phyloP scores from a whole-genome alignment of 1,284 basidiomycete species.

The Cryptococcus sp. region DNA sequence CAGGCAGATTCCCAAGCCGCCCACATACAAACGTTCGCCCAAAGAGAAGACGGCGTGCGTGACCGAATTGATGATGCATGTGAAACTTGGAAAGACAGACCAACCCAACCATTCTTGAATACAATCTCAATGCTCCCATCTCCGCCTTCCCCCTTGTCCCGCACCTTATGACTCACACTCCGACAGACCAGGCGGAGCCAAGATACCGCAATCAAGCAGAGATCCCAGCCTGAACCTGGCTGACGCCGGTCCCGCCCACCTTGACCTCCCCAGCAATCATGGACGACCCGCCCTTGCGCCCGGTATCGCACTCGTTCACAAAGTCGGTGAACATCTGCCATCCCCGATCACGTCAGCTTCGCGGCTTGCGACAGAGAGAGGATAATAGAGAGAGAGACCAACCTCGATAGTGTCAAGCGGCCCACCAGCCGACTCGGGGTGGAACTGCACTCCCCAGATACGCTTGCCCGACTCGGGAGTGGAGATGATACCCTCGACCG shows the following conservation, averaged over 20 bases:
- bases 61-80: too few species aligned
- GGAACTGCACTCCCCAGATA: constrained; percentile 96
- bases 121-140: too few species aligned
- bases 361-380: neutral
- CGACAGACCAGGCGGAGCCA: too few species aligned
- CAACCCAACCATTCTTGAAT: too few species aligned
- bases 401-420: constrained; percentile 91
- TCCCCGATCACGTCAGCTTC: neutral
- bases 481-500: constrained; percentile 95
- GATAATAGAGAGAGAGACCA: constrained; percentile 3
- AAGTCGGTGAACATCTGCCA: constrained; percentile 88
- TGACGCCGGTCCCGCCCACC: constrained; percentile 16
- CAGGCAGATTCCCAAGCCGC: too few species aligned
- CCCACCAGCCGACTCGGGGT: constrained; percentile 88
- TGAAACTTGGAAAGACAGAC: too few species aligned
- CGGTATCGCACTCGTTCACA: constrained; percentile 65
- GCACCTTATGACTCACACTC: too few species aligned
- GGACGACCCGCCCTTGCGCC: constrained; percentile 10
- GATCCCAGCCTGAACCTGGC: too few species aligned
- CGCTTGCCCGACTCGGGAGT: constrained; percentile 78
- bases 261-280: constrained; percentile 38
- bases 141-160: too few species aligned
- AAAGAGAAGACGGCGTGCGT: too few species aligned
- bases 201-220: too few species aligned
- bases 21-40: too few species aligned